Evolutionary conservation across 352 stramenopile genomes (phyloP), one percentile per base, ranked within the genome.

Genomic region (Phytophthora pseudosyringae): DNA sequence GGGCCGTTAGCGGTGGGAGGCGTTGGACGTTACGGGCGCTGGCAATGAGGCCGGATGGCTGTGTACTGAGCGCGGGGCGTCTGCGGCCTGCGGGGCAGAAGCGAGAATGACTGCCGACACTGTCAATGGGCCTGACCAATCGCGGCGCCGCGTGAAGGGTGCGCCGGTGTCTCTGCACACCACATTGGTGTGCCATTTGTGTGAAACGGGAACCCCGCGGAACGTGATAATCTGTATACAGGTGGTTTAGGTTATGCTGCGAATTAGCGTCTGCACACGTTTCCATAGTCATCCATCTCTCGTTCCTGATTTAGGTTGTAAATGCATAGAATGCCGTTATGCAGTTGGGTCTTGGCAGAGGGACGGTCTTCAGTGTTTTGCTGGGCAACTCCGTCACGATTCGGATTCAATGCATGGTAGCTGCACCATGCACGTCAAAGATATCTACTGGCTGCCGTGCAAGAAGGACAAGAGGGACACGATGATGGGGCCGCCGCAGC

Each of bases 11-110:
- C 12, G 21, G 21, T 32, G 13, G 16, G n/a, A 10, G 28, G 32
- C 45, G 60, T 65, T 64, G 38, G 52, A 52, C 59, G 59, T 67
- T 67, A 58, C 46, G 28, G 21, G 13, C 12, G 35, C 35, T 40
- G 39, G 39, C 39, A 46, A 46, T 28, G 16, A 43, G 15, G 36
- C 15, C 12, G 36, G 12, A 21, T 28, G 3, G 39, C 39, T 31
- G 3, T 32, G 2, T 52, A 39, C 28, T 10, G 31, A 18, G 21
- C 38, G 21, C 21, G 21, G 21, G 21, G 21, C 21, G 21, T 21
- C 29, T 44, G 36, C 36, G 45, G 36, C 36, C 45, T 28, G 52
- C 48, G 21, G 41, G 47, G 59, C 40, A 46, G 49, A 54, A 60
- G 16, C 18, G 41, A 46, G 50, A 62, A 67, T 67, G 59, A 43